Conservation (phyloP, 192 early-diverging fungal genomes). For the Chytriomyces hyalinus region DNA sequence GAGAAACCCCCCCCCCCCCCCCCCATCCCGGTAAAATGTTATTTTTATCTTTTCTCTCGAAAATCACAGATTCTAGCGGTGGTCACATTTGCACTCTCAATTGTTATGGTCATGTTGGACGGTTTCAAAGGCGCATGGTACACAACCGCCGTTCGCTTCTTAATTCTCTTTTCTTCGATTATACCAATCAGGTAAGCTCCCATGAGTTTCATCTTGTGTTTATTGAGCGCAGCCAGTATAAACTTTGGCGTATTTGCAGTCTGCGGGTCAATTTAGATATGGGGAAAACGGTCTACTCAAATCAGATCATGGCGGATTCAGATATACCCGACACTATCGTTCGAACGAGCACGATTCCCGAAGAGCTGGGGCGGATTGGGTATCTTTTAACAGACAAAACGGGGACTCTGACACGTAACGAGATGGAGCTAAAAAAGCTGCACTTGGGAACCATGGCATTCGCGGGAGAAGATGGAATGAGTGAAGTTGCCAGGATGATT, state of each 20-base stretch:
- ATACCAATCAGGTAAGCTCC: slow-evolving; percentile 76
- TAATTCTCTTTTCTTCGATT: slow-evolving; percentile 94
- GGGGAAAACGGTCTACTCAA: slow-evolving; percentile 93
- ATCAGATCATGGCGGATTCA: slow-evolving; percentile 84
- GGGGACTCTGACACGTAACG: slow-evolving; percentile 92
- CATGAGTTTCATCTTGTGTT: slow-evolving; percentile 38
- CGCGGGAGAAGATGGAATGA: slow-evolving; percentile 79
- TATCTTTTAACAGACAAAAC: slow-evolving; percentile 96
- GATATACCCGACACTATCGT: slow-evolving; percentile 88
- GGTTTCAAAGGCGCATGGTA: slow-evolving; percentile 91
- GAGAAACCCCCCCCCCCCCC: too few relatives aligned
- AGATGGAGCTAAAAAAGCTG: slow-evolving; percentile 94
- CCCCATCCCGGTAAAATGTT: neutral
- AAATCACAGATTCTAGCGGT: slow-evolving; percentile 76
- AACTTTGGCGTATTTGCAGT: slow-evolving; percentile 34
- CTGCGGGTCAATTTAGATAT: slow-evolving; percentile 95
- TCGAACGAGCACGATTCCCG: slow-evolving; percentile 92
- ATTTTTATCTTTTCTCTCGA: neutral
- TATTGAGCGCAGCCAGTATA: neutral
- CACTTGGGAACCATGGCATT: slow-evolving; percentile 97
- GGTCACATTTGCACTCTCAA: slow-evolving; percentile 80
- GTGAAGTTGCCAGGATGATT: slow-evolving; percentile 71
- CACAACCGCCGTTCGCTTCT: slow-evolving; percentile 88
- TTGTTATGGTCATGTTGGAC: slow-evolving; percentile 87
- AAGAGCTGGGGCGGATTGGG: slow-evolving; percentile 92